These are phyloP conservation scores for Podosphaera leucotricha DNA, from an alignment of 2,329 filamentous ascomycete species.

Conservation along the genomic window DNA sequence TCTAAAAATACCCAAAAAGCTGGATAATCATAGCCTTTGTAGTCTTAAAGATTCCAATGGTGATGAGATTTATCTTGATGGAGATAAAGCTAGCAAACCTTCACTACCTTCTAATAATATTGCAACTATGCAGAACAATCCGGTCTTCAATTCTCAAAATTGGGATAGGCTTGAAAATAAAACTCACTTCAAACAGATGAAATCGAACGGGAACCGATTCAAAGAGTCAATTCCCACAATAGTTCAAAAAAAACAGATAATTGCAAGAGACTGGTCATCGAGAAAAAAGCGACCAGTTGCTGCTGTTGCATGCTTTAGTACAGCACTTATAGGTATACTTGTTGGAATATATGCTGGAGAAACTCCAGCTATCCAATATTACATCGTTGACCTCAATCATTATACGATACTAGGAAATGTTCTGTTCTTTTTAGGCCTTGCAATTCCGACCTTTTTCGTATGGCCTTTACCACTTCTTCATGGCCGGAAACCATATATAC, in stretches of 20 bases:
- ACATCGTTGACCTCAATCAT: constrained; percentile 44
- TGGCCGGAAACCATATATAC: constrained; percentile 54
- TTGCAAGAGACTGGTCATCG: constrained; percentile 49
- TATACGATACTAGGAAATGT: constrained; percentile 50
- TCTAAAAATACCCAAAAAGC: not conserved
- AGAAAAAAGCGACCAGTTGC: constrained; percentile 45
- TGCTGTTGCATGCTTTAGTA: constrained; percentile 46
- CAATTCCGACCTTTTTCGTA: constrained; percentile 42
- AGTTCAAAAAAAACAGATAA: constrained; percentile 35
- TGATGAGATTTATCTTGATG: constrained; percentile 11
- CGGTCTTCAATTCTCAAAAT: constrained; percentile 6
- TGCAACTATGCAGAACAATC: constrained; percentile 7
- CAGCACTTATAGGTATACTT: constrained; percentile 44
- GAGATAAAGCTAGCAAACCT: constrained; percentile 1
- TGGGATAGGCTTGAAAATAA: constrained; percentile 5
- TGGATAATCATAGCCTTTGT: constrained; percentile 8
- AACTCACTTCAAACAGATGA: constrained; percentile 24
- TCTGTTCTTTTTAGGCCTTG: constrained; percentile 45
- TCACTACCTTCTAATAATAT: constrained; percentile 1
- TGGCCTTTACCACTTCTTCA: constrained; percentile 58
- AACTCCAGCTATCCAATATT: constrained; percentile 59
- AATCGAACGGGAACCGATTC: constrained; percentile 21
- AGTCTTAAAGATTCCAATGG: constrained; percentile 6
- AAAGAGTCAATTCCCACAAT: constrained; percentile 28
- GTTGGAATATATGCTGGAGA: constrained; percentile 57